phyloP scores from a whole-genome alignment of 257 asterid genomes.

The Nicotiana tomentosiformis region DNA sequence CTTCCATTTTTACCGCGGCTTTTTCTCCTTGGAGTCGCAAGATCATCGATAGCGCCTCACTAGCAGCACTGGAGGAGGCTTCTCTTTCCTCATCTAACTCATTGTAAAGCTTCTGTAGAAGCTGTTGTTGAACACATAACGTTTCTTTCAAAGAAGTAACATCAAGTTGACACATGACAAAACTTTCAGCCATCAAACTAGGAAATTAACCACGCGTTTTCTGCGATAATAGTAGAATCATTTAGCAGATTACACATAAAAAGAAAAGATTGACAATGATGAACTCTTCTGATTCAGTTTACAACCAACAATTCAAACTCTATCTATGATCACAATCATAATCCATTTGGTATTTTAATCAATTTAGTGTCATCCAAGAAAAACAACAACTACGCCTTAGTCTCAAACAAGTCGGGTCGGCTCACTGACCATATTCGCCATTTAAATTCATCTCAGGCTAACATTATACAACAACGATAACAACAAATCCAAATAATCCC shows the following conservation, averaged over 20 bases:
- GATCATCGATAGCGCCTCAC: slow-evolving; percentile 77
- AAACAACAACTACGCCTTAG: neutral
- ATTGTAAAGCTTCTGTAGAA: slow-evolving; percentile 68
- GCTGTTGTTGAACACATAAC: slow-evolving; percentile 66
- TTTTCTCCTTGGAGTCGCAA: slow-evolving; percentile 86
- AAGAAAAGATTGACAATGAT: neutral
- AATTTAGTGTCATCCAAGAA: neutral
- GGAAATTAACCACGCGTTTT: neutral
- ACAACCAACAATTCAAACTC: neutral
- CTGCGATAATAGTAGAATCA: slow-evolving; percentile 2
- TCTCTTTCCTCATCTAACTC: slow-evolving; percentile 92
- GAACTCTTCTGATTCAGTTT: no score
- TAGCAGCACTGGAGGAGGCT: slow-evolving; percentile 76
- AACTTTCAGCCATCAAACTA: slow-evolving; percentile 41
- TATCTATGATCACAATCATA: neutral
- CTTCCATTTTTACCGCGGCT: slow-evolving; percentile 80
- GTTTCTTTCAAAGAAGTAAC: slow-evolving; percentile 50
- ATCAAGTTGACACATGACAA: slow-evolving; percentile 35
- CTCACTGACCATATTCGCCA: neutral
- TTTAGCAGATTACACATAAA: neutral
- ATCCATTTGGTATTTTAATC: neutral
- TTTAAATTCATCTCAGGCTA: neutral
- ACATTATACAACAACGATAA: neutral
- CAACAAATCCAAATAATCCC: no score
- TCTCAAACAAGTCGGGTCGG: neutral